Evolutionary conservation across 2,329 filamentous ascomycete genomes (phyloP), one percentile per base, ranked within the genome.

Genomic region (Colletotrichum gigasporum): DNA sequence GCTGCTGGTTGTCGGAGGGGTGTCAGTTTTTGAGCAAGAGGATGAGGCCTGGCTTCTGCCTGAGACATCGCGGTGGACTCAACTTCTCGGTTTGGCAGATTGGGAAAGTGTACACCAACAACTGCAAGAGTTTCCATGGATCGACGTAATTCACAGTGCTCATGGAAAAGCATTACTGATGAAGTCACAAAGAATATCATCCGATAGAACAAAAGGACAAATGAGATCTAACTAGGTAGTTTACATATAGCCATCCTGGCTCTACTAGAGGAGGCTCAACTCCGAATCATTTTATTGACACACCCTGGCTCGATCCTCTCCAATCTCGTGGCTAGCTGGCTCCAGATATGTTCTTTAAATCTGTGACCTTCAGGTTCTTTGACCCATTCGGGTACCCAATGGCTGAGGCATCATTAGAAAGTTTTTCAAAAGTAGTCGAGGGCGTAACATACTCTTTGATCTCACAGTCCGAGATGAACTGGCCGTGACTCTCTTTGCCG

Each of bases 401-500:
- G 41, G 16, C 41, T 44, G 16, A 1, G 5, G 18, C 5, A 2
- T 26, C 10, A 8, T 44, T 24, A 44, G 11, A n/a, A 39, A 26
- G n/a, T 12, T 14, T n/a, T 0, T 12, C 6, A 24, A 1, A 9
- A 3, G 18, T 22, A 10, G 11, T 24, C 2, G 20, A 8, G 11
- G 18, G 2, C n/a, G n/a, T n/a, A n/a, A 73, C 28, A 71, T 14
- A 44, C 41, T 44, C 73, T 45, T 48, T 64, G 26, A 74, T 70
- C 22, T 69, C 48, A 28, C 72, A 73, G 11, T 69, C 67, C 4
- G 65, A 65, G 20, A 74, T 28, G 26, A 69, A 68, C 9, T 65
- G 52, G 1, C 73, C 73, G 30, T 76, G 72, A 32, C 70, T 74
- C 37, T 73, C 69, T 34, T 65, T 72, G 71, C 34, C 75, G 71